These are phyloP conservation scores for Boletus sensibilis DNA, from an alignment of 768 basidiomycete genomes.

Conservation along the genomic window DNA sequence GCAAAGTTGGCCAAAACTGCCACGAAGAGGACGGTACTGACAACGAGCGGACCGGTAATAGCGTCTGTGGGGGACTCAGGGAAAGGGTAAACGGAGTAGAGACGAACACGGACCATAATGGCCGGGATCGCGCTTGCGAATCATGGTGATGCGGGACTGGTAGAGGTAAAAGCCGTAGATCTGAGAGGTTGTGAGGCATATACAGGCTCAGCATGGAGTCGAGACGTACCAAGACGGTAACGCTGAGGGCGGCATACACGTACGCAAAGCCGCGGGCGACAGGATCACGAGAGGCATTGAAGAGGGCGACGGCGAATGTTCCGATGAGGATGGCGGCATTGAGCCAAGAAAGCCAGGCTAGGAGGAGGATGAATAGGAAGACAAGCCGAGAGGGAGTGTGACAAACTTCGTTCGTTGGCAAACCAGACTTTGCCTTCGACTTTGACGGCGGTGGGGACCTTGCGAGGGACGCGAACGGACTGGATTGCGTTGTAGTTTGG, in stretches of 20 bases:
- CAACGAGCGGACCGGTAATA: constrained; percentile 76
- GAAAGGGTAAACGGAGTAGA: background rate
- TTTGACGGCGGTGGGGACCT: constrained; percentile 75
- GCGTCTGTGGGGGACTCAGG: constrained; percentile 52
- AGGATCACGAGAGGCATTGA: constrained; percentile 71
- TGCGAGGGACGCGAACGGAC: constrained; percentile 74
- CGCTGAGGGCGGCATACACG: constrained; percentile 75
- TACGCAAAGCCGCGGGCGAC: constrained; percentile 79
- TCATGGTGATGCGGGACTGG: constrained; percentile 87
- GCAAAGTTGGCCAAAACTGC: constrained; percentile 89
- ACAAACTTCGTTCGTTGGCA: constrained; percentile 87
- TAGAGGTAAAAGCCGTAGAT: constrained; percentile 86
- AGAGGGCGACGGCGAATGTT: constrained; percentile 81
- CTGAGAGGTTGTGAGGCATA: constrained; percentile 35
- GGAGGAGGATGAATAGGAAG: constrained; percentile 2
- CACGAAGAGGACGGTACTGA: constrained; percentile 80
- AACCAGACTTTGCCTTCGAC: constrained; percentile 98
- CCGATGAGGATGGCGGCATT: constrained; percentile 82
- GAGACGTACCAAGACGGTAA: constrained; percentile 56
- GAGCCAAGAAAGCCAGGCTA: constrained; percentile 93
- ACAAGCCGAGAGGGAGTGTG: background rate
- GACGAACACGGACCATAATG: constrained; percentile 67
- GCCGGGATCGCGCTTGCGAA: constrained; percentile 82
- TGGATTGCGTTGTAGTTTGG: constrained; percentile 78
- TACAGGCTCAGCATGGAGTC: background rate